These are phyloP conservation scores for Stereocaulon alpinum DNA, from an alignment of 495 filamentous ascomycete species.

Conservation along the genomic window DNA sequence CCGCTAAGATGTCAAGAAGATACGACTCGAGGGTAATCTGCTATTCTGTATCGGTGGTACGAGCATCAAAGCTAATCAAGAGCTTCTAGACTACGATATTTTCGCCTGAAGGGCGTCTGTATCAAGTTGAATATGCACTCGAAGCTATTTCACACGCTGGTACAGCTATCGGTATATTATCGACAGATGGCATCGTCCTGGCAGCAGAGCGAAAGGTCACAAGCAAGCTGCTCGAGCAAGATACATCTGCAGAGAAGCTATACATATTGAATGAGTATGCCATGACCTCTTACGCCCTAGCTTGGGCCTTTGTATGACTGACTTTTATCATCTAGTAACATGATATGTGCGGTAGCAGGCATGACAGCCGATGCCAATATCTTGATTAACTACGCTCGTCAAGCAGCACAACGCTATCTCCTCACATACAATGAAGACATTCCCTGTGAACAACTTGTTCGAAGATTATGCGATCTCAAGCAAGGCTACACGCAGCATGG, in stretches of 20 bases:
- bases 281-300: too few relatives aligned
- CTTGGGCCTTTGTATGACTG: too few relatives aligned
- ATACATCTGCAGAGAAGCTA: conserved; percentile 98
- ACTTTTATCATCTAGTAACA: conserved; percentile 56
- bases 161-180: conserved; percentile 90
- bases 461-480: conserved; percentile 93
- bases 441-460: conserved; percentile 96
- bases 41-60: conserved; percentile 18
- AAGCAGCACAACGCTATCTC: conserved; percentile 92
- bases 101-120: conserved; percentile 94
- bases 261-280: conserved; percentile 96
- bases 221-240: conserved; percentile 97
- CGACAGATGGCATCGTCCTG: conserved; percentile 95
- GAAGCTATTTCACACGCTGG: conserved; percentile 98
- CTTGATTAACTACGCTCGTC: conserved; percentile 97
- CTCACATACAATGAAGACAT: conserved; percentile 99
- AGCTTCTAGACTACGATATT: conserved; percentile 89
- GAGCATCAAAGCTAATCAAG: conserved; percentile 33
- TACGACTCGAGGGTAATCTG: conserved; percentile 87
- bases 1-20: conserved; percentile 75
- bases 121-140: conserved; percentile 98
- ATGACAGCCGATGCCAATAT: conserved; percentile 99
- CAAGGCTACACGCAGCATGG: conserved; percentile 99
- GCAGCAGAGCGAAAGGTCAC: conserved; percentile 99
- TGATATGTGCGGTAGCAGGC: conserved; percentile 98